phyloP scores from a whole-genome alignment of 2,329 filamentous ascomycete genomes.

The Cladosporium sp. region DNA sequence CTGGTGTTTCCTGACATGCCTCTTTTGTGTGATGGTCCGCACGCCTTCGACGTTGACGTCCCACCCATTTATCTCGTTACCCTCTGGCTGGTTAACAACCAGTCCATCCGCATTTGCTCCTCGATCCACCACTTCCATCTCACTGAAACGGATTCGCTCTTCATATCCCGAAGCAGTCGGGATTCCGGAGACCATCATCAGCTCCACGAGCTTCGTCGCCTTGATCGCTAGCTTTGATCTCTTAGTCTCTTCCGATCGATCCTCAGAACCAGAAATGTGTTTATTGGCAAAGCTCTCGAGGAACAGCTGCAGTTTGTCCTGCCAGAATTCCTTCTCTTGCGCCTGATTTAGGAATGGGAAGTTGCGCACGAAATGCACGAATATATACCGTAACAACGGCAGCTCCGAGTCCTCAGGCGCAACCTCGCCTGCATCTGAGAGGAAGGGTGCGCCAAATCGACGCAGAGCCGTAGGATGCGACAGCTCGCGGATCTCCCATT shows the following conservation, averaged over 20 bases:
- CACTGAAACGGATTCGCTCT: slow-evolving; percentile 91
- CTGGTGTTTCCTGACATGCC: slow-evolving; percentile 83
- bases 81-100: slow-evolving; percentile 81
- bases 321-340: slow-evolving; percentile 98
- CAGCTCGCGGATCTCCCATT: slow-evolving; percentile 85
- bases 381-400: slow-evolving; percentile 91
- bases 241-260: slow-evolving; percentile 93
- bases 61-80: slow-evolving; percentile 91
- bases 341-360: slow-evolving; percentile 97
- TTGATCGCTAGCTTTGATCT: slow-evolving; percentile 86
- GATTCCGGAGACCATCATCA: slow-evolving; percentile 99
- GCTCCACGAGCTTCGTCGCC: slow-evolving; percentile 89
- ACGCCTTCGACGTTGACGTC: slow-evolving; percentile 94
- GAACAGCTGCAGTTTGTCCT: slow-evolving; percentile 95
- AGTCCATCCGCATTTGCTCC: slow-evolving; percentile 89
- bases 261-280: slow-evolving; percentile 94
- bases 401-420: slow-evolving; percentile 90
- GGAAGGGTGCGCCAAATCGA: slow-evolving; percentile 92
- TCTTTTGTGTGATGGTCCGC: slow-evolving; percentile 72
- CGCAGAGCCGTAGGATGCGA: slow-evolving; percentile 92
- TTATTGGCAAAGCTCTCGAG: slow-evolving; percentile 96
- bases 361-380: slow-evolving; percentile 95
- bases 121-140: slow-evolving; percentile 93
- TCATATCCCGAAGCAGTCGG: slow-evolving; percentile 95
- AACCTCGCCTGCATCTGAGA: slow-evolving; percentile 86